Evolutionary conservation across 345 rosid genomes (phyloP).

Genomic region (Populus tremula): DNA sequence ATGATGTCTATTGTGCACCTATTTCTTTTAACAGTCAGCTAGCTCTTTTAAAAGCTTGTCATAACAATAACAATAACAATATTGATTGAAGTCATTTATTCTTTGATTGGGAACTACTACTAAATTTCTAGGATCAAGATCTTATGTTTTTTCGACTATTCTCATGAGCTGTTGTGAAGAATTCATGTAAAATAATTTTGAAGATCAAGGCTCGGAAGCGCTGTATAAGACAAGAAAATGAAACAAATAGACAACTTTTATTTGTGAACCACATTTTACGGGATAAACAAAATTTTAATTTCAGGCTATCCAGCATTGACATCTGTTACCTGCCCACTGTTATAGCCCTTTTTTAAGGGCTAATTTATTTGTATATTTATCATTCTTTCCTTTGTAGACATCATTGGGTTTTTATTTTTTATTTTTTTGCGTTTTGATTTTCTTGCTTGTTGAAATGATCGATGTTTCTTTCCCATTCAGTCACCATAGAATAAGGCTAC

Average conservation of each 20-base stretch:
- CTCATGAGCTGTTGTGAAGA: neutral
- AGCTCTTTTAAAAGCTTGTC: neutral
- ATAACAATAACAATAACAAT: neutral
- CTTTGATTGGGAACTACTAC: neutral
- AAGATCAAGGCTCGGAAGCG: neutral
- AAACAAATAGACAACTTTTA: neutral
- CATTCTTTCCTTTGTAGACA: neutral
- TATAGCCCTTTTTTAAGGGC: neutral
- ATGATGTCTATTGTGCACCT: neutral
- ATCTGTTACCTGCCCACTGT: neutral
- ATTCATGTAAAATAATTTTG: neutral
- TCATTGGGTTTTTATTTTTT: neutral
- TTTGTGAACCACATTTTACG: neutral
- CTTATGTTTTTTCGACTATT: neutral
- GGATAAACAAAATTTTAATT: neutral
- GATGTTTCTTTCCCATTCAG: constrained; percentile 32
- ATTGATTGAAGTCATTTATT: neutral
- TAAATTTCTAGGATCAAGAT: neutral
- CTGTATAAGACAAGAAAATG: neutral
- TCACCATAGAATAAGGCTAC: constrained; percentile 35
- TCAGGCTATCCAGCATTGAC: neutral
- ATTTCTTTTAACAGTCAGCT: neutral
- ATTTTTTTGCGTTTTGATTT: neutral
- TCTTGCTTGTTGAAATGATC: constrained; percentile 13
- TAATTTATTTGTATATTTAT: neutral